Percentiles rank a stretch among this genome's conserved stretches.
phyloP scores from a whole-genome alignment of 1,284 basidiomycete species.

The Tetrapyrgos nigripes region DNA sequence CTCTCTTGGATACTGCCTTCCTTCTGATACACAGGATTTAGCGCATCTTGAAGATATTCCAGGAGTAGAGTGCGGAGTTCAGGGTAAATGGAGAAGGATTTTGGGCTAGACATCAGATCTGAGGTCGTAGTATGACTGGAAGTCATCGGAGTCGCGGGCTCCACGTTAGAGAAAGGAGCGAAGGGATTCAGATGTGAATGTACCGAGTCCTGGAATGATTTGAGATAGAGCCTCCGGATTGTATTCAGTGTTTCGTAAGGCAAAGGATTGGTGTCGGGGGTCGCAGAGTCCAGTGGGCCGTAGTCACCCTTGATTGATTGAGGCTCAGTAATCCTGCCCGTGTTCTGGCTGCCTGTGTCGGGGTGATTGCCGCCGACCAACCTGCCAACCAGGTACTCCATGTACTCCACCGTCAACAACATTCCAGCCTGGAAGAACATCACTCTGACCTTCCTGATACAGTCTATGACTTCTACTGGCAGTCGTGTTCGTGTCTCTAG shows the following conservation, averaged over 20 bases:
- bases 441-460: slow-evolving; percentile 28
- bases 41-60: slow-evolving; percentile 34
- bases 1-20: slow-evolving; percentile 33
- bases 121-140: slow-evolving; percentile 25
- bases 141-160: slow-evolving; percentile 12
- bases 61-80: slow-evolving; percentile 9
- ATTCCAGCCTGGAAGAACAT: slow-evolving; percentile 37
- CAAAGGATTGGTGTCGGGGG: slow-evolving; percentile 12
- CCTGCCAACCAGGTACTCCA: slow-evolving; percentile 24
- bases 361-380: neutral
- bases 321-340: too few relatives aligned
- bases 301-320: too few relatives aligned
- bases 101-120: slow-evolving; percentile 25
- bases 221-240: slow-evolving; percentile 40
- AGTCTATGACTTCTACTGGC: slow-evolving; percentile 20
- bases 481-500: neutral
- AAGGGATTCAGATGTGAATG: neutral
- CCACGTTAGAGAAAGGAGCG: neutral
- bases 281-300: too few relatives aligned
- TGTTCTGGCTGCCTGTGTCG: too few relatives aligned
- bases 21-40: slow-evolving; percentile 24
- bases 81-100: slow-evolving; percentile 20
- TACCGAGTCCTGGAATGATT: slow-evolving; percentile 2
- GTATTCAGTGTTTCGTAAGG: slow-evolving; percentile 44
- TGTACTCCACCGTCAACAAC: slow-evolving; percentile 34